phyloP scores from a whole-genome alignment of 345 rosid species.

The Luvunga scandens region DNA sequence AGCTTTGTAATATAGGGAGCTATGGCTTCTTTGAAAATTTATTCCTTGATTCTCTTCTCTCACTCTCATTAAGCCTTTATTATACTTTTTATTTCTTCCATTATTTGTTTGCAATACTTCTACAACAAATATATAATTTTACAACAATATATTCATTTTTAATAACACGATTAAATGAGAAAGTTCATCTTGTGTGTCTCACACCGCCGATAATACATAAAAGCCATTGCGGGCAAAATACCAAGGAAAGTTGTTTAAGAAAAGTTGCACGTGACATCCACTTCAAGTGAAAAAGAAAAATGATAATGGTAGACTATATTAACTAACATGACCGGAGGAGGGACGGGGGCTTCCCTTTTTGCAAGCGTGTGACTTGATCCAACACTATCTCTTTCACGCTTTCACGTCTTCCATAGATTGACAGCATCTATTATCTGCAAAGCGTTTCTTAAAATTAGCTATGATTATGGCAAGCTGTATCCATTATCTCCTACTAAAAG shows the following conservation, averaged over 20 bases:
- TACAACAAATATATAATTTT: too few species aligned
- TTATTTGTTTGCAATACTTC: too few species aligned
- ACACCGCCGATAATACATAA: background rate
- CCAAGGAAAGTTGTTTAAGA: background rate
- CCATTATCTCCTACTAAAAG: background rate
- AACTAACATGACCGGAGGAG: constrained; percentile 32
- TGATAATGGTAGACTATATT: background rate
- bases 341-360: constrained; percentile 40
- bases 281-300: background rate
- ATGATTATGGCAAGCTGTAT: background rate
- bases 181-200: background rate
- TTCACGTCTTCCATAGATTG: constrained; percentile 55
- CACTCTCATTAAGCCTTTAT: too few species aligned
- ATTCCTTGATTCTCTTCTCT: too few species aligned
- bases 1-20: too few species aligned
- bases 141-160: too few species aligned
- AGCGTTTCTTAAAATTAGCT: background rate
- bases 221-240: background rate
- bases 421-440: constrained; percentile 65
- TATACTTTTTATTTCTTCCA: too few species aligned
- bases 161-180: too few species aligned
- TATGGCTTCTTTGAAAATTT: too few species aligned
- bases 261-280: too few species aligned
- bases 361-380: constrained; percentile 36
- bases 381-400: constrained; percentile 30